Base-by-base conservation (phyloP, 805 yeast species). In the Pichia cabralensis region DNA sequence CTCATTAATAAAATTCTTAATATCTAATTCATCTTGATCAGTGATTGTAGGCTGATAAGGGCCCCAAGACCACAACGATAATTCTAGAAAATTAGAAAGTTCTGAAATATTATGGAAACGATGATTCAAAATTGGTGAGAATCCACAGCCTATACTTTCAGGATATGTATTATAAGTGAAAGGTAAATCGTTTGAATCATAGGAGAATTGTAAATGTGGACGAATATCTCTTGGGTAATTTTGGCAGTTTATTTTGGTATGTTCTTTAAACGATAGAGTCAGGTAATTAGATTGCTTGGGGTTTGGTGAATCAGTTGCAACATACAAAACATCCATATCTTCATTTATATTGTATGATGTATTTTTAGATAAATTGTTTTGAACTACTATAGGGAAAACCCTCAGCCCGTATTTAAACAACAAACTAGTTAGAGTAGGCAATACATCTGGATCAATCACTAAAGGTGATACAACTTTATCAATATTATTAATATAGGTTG, bases 31-130 rank as follows among this genome's bases (percentile, higher is more conserved):
- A 30, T 37, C 42, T 9, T 22, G 13, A 7, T 16, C 11, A 3
- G 42, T 33, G 14, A 40, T 9, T 28, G 45, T 38, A 1, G 92
- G 92, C 48, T 79, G 71, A 8, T 57, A 53, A 0, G 64, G 49
- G 0, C 65, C 69, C 96, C 96, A 86, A 2, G 89, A 69, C 96
- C 96, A 86, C 24, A 69, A 38, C 0, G 68, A 55, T 12, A 48
- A 29, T 12, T 60, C 50, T 10, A 69, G 36, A 18, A 66, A 46
- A 0, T 45, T 33, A 0, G 60, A 49, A 8, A 67, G 51, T 12
- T 51, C 45, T 11, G 55, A 23, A 9, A 60, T 24, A 30, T 48
- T 42, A 35, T 21, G 31, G 28, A 43, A 49, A 22, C 10, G 64
- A 42, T 43, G 71, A 32, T 56, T 68, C 56, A 85, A 51, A 1